These are phyloP conservation scores for Nannochloropsis gaditana DNA, from an alignment of 108 stramenopile genomes.

Conservation along the genomic window DNA sequence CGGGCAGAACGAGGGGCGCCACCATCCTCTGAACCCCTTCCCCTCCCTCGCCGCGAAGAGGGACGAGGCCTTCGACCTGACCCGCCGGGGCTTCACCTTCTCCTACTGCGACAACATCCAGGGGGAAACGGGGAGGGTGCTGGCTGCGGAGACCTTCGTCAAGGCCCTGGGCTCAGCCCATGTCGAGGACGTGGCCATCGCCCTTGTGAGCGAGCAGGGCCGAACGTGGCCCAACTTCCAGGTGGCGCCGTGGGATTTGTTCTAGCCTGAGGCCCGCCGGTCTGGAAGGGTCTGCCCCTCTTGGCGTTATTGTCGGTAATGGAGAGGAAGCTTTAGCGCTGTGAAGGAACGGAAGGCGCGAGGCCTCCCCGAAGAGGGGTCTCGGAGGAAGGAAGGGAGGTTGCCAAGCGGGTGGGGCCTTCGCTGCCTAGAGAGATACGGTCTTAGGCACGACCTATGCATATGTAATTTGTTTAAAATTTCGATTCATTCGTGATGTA, in stretches of 20 bases:
- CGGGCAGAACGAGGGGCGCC: background rate
- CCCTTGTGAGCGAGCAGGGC: background rate
- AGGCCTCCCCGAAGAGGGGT: too few relatives aligned
- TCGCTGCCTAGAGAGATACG: too few relatives aligned
- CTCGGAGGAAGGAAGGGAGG: too few relatives aligned
- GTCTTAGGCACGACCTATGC: too few relatives aligned
- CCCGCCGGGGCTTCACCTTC: slow-evolving; percentile 3
- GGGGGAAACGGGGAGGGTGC: background rate
- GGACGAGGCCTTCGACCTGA: background rate
- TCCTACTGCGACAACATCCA: background rate
- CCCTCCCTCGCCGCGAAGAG: background rate
- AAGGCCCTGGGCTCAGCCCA: background rate
- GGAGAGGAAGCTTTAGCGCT: too few relatives aligned
- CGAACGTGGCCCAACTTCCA: background rate
- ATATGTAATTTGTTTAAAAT: too few relatives aligned
- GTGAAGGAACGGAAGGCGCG: too few relatives aligned
- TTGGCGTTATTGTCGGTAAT: too few relatives aligned
- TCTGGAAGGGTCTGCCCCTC: too few relatives aligned
- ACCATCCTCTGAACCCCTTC: background rate
- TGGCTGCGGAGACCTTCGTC: background rate
- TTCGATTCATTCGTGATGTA: too few relatives aligned
- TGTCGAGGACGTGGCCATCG: background rate
- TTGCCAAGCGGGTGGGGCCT: too few relatives aligned
- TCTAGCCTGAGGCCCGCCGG: background rate
- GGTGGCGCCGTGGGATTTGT: background rate